phyloP scores from a whole-genome alignment of 768 basidiomycete species.

The Pleurotus djamor region DNA sequence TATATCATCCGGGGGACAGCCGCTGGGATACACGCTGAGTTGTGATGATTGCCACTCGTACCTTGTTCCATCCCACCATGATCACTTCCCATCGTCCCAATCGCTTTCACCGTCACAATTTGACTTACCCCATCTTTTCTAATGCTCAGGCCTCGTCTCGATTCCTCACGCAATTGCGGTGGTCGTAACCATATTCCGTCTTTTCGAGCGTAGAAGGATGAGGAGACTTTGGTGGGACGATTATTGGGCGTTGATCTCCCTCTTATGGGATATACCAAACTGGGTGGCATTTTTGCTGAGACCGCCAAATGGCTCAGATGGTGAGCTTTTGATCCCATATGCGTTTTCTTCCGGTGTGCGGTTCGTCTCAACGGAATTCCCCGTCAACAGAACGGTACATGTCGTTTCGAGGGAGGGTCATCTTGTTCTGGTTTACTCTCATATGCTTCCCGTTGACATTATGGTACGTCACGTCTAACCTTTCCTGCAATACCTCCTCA shows the following conservation, averaged over 20 bases:
- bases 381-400: background rate
- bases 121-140: too few relatives aligned
- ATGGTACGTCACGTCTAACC: background rate
- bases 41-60: too few relatives aligned
- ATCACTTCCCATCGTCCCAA: too few relatives aligned
- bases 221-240: constrained; percentile 17
- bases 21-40: too few relatives aligned
- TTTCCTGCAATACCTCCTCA: background rate
- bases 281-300: constrained; percentile 1
- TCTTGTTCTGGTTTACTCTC: background rate
- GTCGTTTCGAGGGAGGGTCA: background rate
- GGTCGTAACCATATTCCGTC: too few relatives aligned
- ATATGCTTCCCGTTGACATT: background rate
- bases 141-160: too few relatives aligned
- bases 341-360: background rate
- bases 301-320: background rate
- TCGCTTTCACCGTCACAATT: too few relatives aligned
- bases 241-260: constrained; percentile 19
- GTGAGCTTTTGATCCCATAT: background rate
- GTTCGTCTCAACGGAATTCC: background rate
- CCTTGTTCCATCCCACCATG: too few relatives aligned
- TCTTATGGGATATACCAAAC: constrained; percentile 12
- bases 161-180: too few relatives aligned
- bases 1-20: too few relatives aligned
- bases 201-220: too few relatives aligned